Evolutionary conservation across 768 basidiomycete species (phyloP), one percentile per base, ranked within the genome.

Genomic region (Gyrodon lividus): DNA sequence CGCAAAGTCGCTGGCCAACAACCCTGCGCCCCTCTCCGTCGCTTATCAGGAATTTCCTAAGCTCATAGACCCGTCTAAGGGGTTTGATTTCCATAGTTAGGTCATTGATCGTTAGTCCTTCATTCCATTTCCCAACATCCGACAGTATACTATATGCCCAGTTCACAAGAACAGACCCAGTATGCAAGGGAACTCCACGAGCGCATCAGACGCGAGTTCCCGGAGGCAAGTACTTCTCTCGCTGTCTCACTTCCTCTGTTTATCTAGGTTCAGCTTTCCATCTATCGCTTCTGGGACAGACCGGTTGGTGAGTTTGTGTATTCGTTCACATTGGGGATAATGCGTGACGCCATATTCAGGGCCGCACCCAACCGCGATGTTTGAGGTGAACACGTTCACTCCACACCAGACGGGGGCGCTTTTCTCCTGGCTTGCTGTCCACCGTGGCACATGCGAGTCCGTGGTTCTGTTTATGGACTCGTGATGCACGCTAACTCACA

Each of bases 31-130:
- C 20, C 71, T 63, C 54, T 86, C 86, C 0, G 20, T 70, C 1
- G 74, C 77, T 0, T 87, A 87, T 56, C 69, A 78, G 9, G 55
- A 68, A 8, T 84, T 86, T 54, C 81, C 80, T 0, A 51, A 73
- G 8, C 84, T 82, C 6, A 81, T 87, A 49, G 67, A 41, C 51
- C 75, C 2, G 70, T 72, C 30, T 43, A 79, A 84, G 43, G 85
- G 81, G 0, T 87, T 88, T 56, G 86, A 89, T 65, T 88, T 89
- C 59, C 87, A 89, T 60, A 77, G 86, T n/a, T 83, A 51, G 68
- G 83, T 43, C 26, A 10, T 16, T 30, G 12, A 7, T n/a, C n/a
- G 48, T 44, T 19, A 24, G 47, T 22, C 23, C 20, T 33, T 33
- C 7, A 2, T 9, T 14, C 44, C 17, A 23, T 37, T 46, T 31